Evolutionary conservation across 1,284 basidiomycete species (phyloP).

Genomic region (Moesziomyces globuligerus): DNA sequence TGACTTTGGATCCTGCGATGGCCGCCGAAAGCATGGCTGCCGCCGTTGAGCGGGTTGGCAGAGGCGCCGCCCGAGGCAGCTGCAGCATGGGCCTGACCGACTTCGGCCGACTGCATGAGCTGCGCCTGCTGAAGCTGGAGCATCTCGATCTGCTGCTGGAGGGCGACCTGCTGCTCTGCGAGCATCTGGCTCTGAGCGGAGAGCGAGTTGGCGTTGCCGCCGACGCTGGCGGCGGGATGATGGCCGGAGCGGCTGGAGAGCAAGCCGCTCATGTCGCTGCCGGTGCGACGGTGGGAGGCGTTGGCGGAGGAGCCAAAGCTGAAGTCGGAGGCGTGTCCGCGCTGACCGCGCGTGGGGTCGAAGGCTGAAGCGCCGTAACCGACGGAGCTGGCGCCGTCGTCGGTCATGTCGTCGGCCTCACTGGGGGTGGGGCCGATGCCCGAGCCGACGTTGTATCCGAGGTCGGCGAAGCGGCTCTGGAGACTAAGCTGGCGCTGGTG

Average conservation of each 20-base stretch:
- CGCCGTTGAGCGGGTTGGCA: conserved; percentile 25
- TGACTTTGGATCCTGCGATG: conserved; percentile 90
- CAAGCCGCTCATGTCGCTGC: conserved; percentile 54
- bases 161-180: conserved; percentile 67
- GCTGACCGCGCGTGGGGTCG: conserved; percentile 51
- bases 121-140: conserved; percentile 69
- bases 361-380: conserved; percentile 57
- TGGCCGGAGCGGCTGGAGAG: conserved; percentile 38
- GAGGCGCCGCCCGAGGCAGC: neutral
- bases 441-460: conserved; percentile 49
- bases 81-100: neutral
- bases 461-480: conserved; percentile 57
- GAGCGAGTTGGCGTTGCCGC: conserved; percentile 73
- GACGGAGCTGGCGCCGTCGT: conserved; percentile 54
- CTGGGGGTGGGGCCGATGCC: conserved; percentile 28
- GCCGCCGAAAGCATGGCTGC: conserved; percentile 29
- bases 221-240: conserved; percentile 75
- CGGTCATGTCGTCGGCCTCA: conserved; percentile 50
- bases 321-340: conserved; percentile 30
- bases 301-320: conserved; percentile 35
- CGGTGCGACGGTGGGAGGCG: conserved; percentile 51
- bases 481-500: conserved; percentile 57
- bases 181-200: conserved; percentile 73
- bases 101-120: conserved; percentile 66
- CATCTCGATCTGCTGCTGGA: conserved; percentile 69